These are phyloP conservation scores for Phytophthora parvispora DNA, from an alignment of 352 stramenopile species.

Conservation along the genomic window DNA sequence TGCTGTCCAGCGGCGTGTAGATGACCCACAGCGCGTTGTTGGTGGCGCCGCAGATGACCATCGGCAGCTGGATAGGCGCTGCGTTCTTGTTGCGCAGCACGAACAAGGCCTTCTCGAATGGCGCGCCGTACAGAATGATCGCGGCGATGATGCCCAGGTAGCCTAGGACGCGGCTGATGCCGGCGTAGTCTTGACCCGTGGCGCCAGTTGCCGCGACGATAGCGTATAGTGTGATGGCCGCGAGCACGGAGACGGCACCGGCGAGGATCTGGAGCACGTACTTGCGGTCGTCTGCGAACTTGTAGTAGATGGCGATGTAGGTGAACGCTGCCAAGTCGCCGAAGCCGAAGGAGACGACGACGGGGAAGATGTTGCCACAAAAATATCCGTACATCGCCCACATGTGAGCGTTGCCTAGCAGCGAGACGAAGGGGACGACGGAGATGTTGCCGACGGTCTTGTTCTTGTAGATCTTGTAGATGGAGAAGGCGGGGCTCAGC, in stretches of 20 bases:
- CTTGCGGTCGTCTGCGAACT: slow-evolving; percentile 45
- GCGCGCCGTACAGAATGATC: slow-evolving; percentile 48
- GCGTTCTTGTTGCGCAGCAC: slow-evolving; percentile 57
- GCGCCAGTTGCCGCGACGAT: slow-evolving; percentile 45
- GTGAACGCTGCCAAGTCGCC: slow-evolving; percentile 46
- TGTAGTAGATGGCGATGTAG: slow-evolving; percentile 68
- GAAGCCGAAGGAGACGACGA: slow-evolving; percentile 60
- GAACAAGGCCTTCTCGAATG: slow-evolving; percentile 48
- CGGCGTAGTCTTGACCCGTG: slow-evolving; percentile 39
- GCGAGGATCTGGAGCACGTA: slow-evolving; percentile 48
- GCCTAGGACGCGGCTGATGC: slow-evolving; percentile 36
- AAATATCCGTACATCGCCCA: slow-evolving; percentile 65
- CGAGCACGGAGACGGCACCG: slow-evolving; percentile 24
- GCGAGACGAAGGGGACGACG: slow-evolving; percentile 47
- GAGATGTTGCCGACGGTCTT: slow-evolving; percentile 45
- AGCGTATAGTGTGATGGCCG: slow-evolving; percentile 48
- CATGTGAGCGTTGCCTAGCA: slow-evolving; percentile 54
- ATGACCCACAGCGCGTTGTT: slow-evolving; percentile 64
- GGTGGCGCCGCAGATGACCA: slow-evolving; percentile 47
- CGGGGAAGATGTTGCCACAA: slow-evolving; percentile 52
- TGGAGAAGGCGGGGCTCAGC: slow-evolving; percentile 44
- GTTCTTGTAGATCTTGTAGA: slow-evolving; percentile 50
- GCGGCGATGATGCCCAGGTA: slow-evolving; percentile 48
- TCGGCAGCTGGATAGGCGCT: slow-evolving; percentile 55
- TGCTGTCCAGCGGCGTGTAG: slow-evolving; percentile 50